These are phyloP conservation scores for Aspergillus sparsus DNA, from an alignment of 495 filamentous ascomycete genomes.

Conservation along the genomic window DNA sequence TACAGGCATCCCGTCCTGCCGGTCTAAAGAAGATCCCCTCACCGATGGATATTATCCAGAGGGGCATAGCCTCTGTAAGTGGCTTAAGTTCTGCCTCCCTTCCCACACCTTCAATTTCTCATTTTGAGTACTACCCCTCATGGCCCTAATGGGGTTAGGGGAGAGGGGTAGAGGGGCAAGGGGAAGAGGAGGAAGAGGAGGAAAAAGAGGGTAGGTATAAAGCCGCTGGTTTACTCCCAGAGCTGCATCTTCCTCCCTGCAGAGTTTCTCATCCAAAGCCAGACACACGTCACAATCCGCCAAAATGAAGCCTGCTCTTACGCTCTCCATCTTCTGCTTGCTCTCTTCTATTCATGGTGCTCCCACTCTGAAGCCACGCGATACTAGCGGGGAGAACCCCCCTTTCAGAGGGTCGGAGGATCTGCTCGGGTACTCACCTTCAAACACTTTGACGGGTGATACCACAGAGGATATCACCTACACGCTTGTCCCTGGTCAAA, in stretches of 20 bases:
- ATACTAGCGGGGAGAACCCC: slow-evolving; percentile 23
- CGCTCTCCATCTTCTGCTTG: slow-evolving; percentile 12
- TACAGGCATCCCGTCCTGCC: neutral
- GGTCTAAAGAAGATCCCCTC: slow-evolving; percentile 3
- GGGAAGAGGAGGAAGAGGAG: too few species aligned
- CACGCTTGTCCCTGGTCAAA: slow-evolving; percentile 55
- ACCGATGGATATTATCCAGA: neutral
- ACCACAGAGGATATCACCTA: slow-evolving; percentile 41
- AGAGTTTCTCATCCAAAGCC: too few species aligned
- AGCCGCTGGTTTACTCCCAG: neutral
- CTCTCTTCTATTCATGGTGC: slow-evolving; percentile 20
- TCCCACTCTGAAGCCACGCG: slow-evolving; percentile 17
- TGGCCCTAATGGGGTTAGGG: too few species aligned
- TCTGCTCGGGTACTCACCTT: slow-evolving; percentile 41
- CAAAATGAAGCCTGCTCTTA: slow-evolving; percentile 23
- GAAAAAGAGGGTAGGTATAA: neutral
- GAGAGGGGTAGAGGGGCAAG: too few species aligned
- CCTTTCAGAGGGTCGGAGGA: slow-evolving; percentile 35
- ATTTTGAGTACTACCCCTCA: neutral
- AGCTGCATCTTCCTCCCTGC: too few species aligned
- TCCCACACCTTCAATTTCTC: neutral
- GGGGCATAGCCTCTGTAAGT: neutral
- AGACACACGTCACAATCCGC: neutral
- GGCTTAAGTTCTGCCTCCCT: neutral
- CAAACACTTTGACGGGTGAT: slow-evolving; percentile 32